phyloP scores from a whole-genome alignment of 331 rosid genomes.

The Stylosanthes scabra region DNA sequence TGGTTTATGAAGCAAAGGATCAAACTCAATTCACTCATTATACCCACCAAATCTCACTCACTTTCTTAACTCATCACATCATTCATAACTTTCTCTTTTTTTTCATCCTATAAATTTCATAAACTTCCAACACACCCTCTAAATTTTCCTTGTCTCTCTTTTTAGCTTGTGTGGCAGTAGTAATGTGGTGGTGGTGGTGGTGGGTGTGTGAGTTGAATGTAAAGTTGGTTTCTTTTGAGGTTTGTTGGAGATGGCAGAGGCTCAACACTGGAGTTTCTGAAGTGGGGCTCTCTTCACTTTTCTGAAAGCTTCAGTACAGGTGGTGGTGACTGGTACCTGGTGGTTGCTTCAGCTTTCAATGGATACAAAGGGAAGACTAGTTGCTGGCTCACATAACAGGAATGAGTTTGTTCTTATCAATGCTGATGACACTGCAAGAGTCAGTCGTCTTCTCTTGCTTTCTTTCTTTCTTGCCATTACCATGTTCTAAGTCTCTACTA shows the following conservation, averaged over 20 bases:
- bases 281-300: slow-evolving; percentile 30
- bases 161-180: slow-evolving; percentile 28
- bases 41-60: slow-evolving; percentile 29
- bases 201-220: slow-evolving; percentile 14
- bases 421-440: slow-evolving; percentile 82
- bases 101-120: slow-evolving; percentile 16
- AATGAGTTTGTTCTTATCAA: slow-evolving; percentile 86
- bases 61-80: slow-evolving; percentile 14
- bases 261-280: slow-evolving; percentile 38
- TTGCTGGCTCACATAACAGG: slow-evolving; percentile 88
- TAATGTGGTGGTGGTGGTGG: slow-evolving; percentile 38
- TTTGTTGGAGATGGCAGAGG: slow-evolving; percentile 48
- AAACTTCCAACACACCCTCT: slow-evolving; percentile 25
- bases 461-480: slow-evolving; percentile 3
- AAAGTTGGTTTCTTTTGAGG: slow-evolving; percentile 30
- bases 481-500: slow-evolving; percentile 17
- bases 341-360: slow-evolving; percentile 42
- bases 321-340: slow-evolving; percentile 11
- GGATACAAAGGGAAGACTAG: slow-evolving; percentile 70
- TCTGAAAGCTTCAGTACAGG: slow-evolving; percentile 38
- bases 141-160: slow-evolving; percentile 20
- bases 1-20: slow-evolving; percentile 71
- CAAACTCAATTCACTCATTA: slow-evolving; percentile 40
- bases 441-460: slow-evolving; percentile 34
- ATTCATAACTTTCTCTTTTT: background rate